These are phyloP conservation scores for Phenoliferia sp. DNA, from an alignment of 1,284 basidiomycete genomes.

Conservation along the genomic window DNA sequence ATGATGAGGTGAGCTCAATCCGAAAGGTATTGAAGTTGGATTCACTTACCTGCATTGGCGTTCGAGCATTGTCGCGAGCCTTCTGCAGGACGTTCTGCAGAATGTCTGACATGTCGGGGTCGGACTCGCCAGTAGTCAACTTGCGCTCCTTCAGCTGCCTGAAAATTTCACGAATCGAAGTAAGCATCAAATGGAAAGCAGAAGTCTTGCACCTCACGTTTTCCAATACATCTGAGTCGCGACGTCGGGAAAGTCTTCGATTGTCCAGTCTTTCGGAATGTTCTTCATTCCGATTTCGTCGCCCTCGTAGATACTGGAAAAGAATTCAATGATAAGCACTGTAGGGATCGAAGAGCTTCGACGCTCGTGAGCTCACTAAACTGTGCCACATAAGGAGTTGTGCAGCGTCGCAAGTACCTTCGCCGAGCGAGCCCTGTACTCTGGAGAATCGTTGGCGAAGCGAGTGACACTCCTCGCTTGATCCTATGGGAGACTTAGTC, in stretches of 20 bases:
- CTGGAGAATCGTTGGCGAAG: neutral
- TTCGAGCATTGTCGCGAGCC: neutral
- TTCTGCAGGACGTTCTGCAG: neutral
- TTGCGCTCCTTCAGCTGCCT: neutral
- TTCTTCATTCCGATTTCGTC: neutral
- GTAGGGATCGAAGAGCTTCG: neutral
- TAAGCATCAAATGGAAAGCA: neutral
- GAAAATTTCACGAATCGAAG: neutral
- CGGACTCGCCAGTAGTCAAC: neutral
- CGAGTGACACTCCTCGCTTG: neutral
- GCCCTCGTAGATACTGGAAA: neutral
- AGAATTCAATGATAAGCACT: too few species aligned
- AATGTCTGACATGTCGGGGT: neutral
- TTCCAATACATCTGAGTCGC: neutral
- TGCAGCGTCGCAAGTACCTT: neutral
- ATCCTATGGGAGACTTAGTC: neutral
- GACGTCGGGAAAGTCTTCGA: neutral
- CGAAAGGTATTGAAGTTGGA: neutral
- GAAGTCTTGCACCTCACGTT: neutral
- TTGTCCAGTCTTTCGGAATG: neutral
- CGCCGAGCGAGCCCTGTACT: neutral
- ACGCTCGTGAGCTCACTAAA: too few species aligned
- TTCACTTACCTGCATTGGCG: neutral
- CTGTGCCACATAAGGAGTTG: neutral
- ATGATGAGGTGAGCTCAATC: neutral